Evolutionary conservation across 371 early-diverging fungal species (phyloP), one percentile per base, ranked within the genome.

Genomic region (Mucor ambiguus): DNA sequence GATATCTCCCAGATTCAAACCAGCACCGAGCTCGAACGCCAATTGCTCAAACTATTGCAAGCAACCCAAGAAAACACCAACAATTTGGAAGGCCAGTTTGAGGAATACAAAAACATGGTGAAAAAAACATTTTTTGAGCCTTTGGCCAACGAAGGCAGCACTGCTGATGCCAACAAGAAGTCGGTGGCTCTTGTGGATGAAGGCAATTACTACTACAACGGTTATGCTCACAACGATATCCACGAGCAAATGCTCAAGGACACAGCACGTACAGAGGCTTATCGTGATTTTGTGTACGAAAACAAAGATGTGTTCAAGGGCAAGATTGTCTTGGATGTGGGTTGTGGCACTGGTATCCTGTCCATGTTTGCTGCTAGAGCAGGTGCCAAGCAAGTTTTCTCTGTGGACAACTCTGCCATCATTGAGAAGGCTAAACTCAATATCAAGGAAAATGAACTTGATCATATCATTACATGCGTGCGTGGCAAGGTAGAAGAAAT

Each of bases 321-420:
- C 82, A 98, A 98, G 87, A 85, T 96, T 60, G 99, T 98, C 32
- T 87, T 98, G 55, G 99, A 98, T 79, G 96, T 98, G 32, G 99
- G 99, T 58, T 98, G 99, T 69, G 99, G 98, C 65, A 98, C 98
- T 29, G 98, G 95, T 60, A 97, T 97, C 64, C 83, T 98, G 54
- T 93, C 94, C 70, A 96, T 98, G 97, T 98, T 98, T 84, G 97
- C 97, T 16, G 97, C 98, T 56, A 93, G 92, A 80, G 90, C 97
- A 24, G 69, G 78, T 49, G 78, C 78, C 41, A 72, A 73, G 32
- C 63, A 71, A 61, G 95, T 94, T 29, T 84, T 92, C 61, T 92
- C 94, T 12, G 95, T 95, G 24, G 95, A 95, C 67, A 93, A 93
- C 82, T 88, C 89, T 44, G 87, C 86, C 69, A 94, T 95, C 60